A percentile compares a stretch with the other conserved stretches of the same genome.
Conservation (phyloP, 345 rosid species). For the Hibiscus mutabilis region DNA sequence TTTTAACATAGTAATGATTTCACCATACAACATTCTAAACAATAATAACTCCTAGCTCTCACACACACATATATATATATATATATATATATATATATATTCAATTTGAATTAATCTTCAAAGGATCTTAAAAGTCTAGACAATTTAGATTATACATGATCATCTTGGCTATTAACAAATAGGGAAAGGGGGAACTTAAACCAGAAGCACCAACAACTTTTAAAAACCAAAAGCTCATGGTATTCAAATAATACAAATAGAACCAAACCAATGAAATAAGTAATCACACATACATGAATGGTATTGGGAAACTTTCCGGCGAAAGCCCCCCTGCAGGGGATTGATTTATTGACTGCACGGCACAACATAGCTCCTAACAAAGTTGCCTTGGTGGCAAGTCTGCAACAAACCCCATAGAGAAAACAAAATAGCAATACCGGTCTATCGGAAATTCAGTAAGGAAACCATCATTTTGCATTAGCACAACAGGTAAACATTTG, state of each 20-base stretch:
- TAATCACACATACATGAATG: slow-evolving; percentile 5
- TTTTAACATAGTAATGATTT: no score
- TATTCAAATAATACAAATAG: neutral
- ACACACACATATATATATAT: no score
- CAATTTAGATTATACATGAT: neutral
- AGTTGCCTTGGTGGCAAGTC: neutral
- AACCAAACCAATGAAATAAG: neutral
- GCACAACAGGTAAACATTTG: neutral
- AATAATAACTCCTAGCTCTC: no score
- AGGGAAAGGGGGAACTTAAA: neutral
- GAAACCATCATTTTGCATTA: neutral
- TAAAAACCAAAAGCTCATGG: neutral
- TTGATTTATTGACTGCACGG: neutral
- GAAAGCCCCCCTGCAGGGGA: neutral
- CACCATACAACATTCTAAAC: no score
- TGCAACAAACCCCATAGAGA: neutral
- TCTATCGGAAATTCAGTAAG: slow-evolving; percentile 4
- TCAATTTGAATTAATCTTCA: neutral
- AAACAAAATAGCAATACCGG: neutral
- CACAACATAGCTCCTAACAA: neutral
- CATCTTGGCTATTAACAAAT: neutral
- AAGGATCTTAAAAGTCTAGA: neutral
- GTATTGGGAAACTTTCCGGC: neutral
- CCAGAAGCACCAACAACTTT: neutral
- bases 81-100: no score